Evolutionary conservation across 352 stramenopile genomes (phyloP), one percentile per base, ranked within the genome.

Genomic region (Elongisporangium prolatum): DNA sequence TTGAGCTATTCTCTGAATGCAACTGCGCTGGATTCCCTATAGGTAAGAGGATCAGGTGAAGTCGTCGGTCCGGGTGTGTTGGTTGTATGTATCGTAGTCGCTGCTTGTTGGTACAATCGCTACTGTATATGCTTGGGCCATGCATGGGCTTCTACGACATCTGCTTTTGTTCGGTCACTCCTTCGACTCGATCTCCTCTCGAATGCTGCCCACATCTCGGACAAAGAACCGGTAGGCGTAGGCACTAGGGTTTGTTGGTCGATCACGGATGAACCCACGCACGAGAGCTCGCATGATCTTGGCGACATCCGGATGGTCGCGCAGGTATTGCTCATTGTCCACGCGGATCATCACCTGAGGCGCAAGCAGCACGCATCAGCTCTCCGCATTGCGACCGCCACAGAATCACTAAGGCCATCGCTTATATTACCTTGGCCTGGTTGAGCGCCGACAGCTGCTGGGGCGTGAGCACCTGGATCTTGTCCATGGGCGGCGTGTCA

Each of bases 321-420:
- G 68, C 64, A 89, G 61, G 56, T 89, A 89, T 54, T 88, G 77
- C 63, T 91, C 78, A 52, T 88, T 91, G 62, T 91, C 76, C 69
- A 91, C 84, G 52, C 81, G 75, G 52, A 91, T 91, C 68, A 78
- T 87, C 34, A 89, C 76, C 81, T 86, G 57, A n/a, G n/a, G 8
- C 3, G 20, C 17, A 18, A 52, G 28, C 25, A 57, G 6, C 34
- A 6, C 4, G 16, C 6, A 61, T 55, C 10, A 17, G 3, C n/a
- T 18, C n/a, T n/a, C 21, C 5, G n/a, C 17, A 50, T 49, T 22
- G 28, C 17, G 28, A 50, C 20, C 18, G 16, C 20, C 2, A 51
- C n/a, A n/a, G 3, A 18, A 21, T 20, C n/a, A 24, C n/a, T 20
- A 34, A 54, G 21, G 21, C 5, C 5, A 8, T 20, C 37, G 16